Base-by-base conservation (phyloP, 441 rosid genomes). In the Bocquillonia castaneifolia region DNA sequence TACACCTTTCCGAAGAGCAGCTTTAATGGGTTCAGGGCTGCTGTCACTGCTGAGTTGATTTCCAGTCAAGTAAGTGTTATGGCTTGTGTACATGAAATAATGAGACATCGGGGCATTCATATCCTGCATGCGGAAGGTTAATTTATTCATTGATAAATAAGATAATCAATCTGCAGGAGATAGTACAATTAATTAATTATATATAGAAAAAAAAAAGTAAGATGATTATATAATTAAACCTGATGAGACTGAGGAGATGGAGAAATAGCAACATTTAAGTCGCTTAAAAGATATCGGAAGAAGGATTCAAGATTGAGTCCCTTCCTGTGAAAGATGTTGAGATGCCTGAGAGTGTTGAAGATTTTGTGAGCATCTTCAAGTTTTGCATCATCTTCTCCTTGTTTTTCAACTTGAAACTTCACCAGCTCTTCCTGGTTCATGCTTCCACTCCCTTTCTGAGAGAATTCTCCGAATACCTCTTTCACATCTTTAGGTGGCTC, bases 11-110 rank as follows among this genome's bases (percentile, higher is more conserved):
- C 81, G 57, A 73, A 93, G 73, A 1, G 97, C 97, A 15, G 73
- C 53, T 73, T 88, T 82, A 71, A 89, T 91, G 13, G 99, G 99
- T 29, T 78, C 73, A 31, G 88, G 93, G 29, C 98, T 93, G 81
- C 97, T 91, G 63, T 91, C 96, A 69, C 98, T 93, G 54, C 84
- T 93, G 17, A 93, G 88, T 70, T 93, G 98, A 78, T 93, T 93
- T 69, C 97, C 96, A 2, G 96, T 93, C 39, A 93, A 80, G 77
- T 93, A 93, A 0, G 98, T 89, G 73, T 93, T 93, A 68, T 91
- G 97, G 55, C 98, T 96, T 18, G 97, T 93, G 64, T 36, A 85
- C 70, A 93, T 86, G 76, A 71, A 93, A 74, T 93, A 93, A 78
- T 93, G 92, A 29, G 96, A 93, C 56, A 93, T 44, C 23, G 97